phyloP scores from a whole-genome alignment of 306 rosid genomes.

The Rosa persica region DNA sequence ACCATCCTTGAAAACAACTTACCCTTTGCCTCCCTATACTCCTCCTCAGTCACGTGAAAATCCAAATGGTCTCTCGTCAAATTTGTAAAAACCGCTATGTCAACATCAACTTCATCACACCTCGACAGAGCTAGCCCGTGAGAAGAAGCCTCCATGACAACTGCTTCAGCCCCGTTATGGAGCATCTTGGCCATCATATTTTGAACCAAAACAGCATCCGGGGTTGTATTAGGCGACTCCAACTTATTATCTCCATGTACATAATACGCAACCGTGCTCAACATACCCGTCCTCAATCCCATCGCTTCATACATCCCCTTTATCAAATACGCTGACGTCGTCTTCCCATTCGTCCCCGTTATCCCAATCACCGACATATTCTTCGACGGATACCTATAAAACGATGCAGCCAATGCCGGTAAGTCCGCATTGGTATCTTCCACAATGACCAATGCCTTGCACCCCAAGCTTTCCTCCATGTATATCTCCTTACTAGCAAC shows the following conservation, averaged over 20 bases:
- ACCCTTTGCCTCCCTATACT: slow-evolving; percentile 55
- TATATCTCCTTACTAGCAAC: slow-evolving; percentile 91
- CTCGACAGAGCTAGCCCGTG: slow-evolving; percentile 55
- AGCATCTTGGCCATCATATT: slow-evolving; percentile 94
- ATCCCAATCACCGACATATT: slow-evolving; percentile 85
- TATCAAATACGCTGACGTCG: slow-evolving; percentile 67
- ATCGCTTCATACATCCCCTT: slow-evolving; percentile 89
- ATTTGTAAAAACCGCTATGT: slow-evolving; percentile 83
- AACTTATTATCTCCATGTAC: slow-evolving; percentile 82
- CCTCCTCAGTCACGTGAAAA: slow-evolving; percentile 55
- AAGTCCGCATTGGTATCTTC: slow-evolving; percentile 79
- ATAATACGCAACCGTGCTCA: slow-evolving; percentile 70
- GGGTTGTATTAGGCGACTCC: slow-evolving; percentile 49
- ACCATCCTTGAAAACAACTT: slow-evolving; percentile 80
- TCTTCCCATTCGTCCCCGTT: slow-evolving; percentile 85
- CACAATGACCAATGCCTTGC: slow-evolving; percentile 92
- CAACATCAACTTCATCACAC: slow-evolving; percentile 84
- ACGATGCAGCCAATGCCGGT: slow-evolving; percentile 74
- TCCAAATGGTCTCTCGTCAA: slow-evolving; percentile 54
- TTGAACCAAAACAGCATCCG: slow-evolving; percentile 81
- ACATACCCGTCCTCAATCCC: slow-evolving; percentile 86
- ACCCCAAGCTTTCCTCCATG: slow-evolving; percentile 76
- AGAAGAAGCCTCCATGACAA: slow-evolving; percentile 74
- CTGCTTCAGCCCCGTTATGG: slow-evolving; percentile 86
- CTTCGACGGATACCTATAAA: slow-evolving; percentile 74